Conservation (phyloP, 106 monocot genomes). For the Allium sativum region DNA sequence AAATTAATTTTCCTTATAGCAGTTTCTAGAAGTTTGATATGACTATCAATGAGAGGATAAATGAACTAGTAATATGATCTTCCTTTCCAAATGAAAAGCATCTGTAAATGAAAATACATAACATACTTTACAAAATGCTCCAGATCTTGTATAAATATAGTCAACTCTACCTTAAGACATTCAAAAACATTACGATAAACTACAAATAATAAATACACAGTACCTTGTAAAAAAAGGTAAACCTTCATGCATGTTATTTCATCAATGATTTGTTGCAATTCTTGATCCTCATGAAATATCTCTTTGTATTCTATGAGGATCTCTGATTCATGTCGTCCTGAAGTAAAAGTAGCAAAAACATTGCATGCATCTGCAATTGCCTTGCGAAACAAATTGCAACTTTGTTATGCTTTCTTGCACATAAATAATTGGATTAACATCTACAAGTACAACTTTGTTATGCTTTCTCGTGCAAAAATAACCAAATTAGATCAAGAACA, state of each 20-base stretch:
- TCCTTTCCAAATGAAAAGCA: slow-evolving; percentile 47
- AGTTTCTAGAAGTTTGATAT: slow-evolving; percentile 65
- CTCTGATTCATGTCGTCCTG: slow-evolving; percentile 58
- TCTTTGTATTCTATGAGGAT: slow-evolving; percentile 42
- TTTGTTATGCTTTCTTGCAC: too few relatives aligned
- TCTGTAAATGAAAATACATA: slow-evolving; percentile 28
- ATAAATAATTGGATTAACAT: too few relatives aligned
- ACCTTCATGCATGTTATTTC: slow-evolving; percentile 82
- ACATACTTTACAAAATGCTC: too few relatives aligned
- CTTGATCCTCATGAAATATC: slow-evolving; percentile 65
- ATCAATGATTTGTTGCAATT: slow-evolving; percentile 85
- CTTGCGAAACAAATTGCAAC: slow-evolving; percentile 28
- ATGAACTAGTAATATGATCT: slow-evolving; percentile 75
- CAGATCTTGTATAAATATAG: too few relatives aligned
- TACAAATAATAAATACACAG: too few relatives aligned
- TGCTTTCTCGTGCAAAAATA: too few relatives aligned
- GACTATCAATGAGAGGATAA: slow-evolving; percentile 97
- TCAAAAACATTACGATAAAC: too few relatives aligned
- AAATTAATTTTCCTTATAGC: slow-evolving; percentile 49
- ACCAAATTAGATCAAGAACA: too few relatives aligned
- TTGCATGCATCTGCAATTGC: slow-evolving; percentile 83
- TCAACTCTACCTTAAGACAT: too few relatives aligned
- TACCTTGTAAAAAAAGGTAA: slow-evolving; percentile 62
- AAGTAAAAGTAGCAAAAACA: slow-evolving; percentile 30
- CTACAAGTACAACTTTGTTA: too few relatives aligned